Conservation (phyloP, 2,329 filamentous ascomycete species). For the Pleoardoris graminearum region DNA sequence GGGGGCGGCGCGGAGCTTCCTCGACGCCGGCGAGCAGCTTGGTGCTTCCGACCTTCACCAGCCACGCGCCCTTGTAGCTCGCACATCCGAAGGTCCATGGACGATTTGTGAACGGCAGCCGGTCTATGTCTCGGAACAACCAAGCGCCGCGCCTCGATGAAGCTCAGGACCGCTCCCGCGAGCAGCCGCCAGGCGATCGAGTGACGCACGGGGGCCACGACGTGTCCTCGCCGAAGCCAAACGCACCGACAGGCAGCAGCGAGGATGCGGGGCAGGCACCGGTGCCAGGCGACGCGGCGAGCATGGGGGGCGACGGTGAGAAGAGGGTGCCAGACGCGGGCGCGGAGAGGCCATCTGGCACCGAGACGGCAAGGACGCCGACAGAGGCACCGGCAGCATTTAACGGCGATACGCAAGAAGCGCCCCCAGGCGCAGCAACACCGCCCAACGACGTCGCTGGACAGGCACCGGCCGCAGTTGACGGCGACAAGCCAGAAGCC, state of each 20-base stretch:
- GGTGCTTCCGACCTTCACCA: background rate
- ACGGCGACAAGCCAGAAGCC: constrained; percentile 22
- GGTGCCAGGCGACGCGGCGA: constrained; percentile 7
- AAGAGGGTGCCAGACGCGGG: background rate
- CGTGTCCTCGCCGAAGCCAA: background rate
- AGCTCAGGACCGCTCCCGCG: constrained; percentile 23
- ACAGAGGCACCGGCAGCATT: too few species aligned
- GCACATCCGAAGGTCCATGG: constrained; percentile 23
- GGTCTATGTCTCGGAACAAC: constrained; percentile 43
- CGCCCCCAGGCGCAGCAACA: background rate
- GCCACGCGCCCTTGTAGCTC: background rate
- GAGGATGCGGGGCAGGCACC: constrained; percentile 29
- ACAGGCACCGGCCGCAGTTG: constrained; percentile 13
- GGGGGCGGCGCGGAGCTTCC: constrained; percentile 1
- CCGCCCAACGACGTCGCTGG: background rate
- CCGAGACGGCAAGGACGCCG: too few species aligned
- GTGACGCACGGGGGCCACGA: constrained; percentile 11
- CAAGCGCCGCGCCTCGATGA: constrained; percentile 36
- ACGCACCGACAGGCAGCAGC: background rate
- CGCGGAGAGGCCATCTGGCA: background rate
- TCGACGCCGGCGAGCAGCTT: background rate
- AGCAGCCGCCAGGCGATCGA: constrained; percentile 25
- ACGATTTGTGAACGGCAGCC: constrained; percentile 22
- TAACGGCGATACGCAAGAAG: too few species aligned
- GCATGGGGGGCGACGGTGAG: background rate